Evolutionary conservation across 306 rosid genomes (phyloP).

Genomic region (Vigna reflexopilosa): DNA sequence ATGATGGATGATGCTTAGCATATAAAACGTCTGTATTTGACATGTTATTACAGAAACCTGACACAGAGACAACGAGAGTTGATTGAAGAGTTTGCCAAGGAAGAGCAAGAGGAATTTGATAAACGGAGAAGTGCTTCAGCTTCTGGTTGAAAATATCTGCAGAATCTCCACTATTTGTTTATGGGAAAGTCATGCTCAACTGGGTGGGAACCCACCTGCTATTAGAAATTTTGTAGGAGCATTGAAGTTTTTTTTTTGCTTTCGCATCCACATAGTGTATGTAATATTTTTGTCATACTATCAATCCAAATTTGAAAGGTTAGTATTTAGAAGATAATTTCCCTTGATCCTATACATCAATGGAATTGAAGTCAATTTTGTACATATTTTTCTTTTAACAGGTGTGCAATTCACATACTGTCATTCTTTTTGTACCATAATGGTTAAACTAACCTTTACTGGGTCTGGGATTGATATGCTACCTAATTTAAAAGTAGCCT

Average conservation of each 20-base stretch:
- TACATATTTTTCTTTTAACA: conserved; percentile 39
- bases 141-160: conserved; percentile 54
- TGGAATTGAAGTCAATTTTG: conserved; percentile 28
- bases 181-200: conserved; percentile 32
- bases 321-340: conserved; percentile 33
- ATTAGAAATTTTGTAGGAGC: conserved; percentile 70
- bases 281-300: conserved; percentile 37
- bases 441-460: no score
- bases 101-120: conserved; percentile 65
- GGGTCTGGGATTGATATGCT: no score
- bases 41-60: conserved; percentile 62
- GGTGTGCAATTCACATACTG: conserved; percentile 26
- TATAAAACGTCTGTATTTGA: conserved; percentile 9
- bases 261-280: conserved; percentile 31
- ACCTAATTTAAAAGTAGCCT: no score
- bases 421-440: no score
- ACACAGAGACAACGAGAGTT: conserved; percentile 79
- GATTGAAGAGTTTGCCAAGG: conserved; percentile 88
- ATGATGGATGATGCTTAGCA: conserved; percentile 5
- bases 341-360: conserved; percentile 36
- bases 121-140: conserved; percentile 61
- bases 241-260: conserved; percentile 27
- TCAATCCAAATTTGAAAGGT: conserved; percentile 31
- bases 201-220: conserved; percentile 32
- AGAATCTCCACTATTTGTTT: conserved; percentile 1